A percentile compares a stretch with the other conserved stretches of the same genome.
phyloP scores from a whole-genome alignment of 1,284 basidiomycete species.

The Cutaneotrichosporon sp. region DNA sequence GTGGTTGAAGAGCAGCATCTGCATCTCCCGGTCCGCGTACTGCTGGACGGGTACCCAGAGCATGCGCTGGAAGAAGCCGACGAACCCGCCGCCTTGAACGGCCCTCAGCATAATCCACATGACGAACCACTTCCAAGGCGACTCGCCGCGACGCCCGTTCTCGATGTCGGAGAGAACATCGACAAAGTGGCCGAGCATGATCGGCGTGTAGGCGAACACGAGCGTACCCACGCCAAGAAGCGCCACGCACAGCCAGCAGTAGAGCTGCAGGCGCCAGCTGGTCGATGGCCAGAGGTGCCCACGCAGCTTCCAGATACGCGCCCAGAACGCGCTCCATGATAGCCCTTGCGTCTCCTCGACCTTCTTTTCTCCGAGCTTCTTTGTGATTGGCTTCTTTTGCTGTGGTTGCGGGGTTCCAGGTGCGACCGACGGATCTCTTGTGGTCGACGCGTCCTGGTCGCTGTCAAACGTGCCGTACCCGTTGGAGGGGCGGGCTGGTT shows the following conservation, averaged over 20 bases:
- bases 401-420: slow-evolving; percentile 6
- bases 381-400: slow-evolving; percentile 33
- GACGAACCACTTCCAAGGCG: slow-evolving; percentile 38
- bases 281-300: slow-evolving; percentile 49
- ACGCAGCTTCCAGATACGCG: slow-evolving; percentile 38
- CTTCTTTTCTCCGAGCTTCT: slow-evolving; percentile 42
- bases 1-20: slow-evolving; percentile 88
- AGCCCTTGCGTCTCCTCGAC: slow-evolving; percentile 30
- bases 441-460: slow-evolving; percentile 10
- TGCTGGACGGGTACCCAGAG: slow-evolving; percentile 98
- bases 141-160: slow-evolving; percentile 11
- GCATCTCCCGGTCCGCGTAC: slow-evolving; percentile 87
- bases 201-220: slow-evolving; percentile 39
- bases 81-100: slow-evolving; percentile 56
- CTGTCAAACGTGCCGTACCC: slow-evolving; percentile 40
- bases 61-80: slow-evolving; percentile 85
- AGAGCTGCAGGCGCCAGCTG: slow-evolving; percentile 38
- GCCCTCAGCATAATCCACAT: slow-evolving; percentile 37
- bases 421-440: slow-evolving; percentile 16
- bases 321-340: slow-evolving; percentile 35
- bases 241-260: slow-evolving; percentile 33
- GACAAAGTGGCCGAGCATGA: slow-evolving; percentile 38
- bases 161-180: slow-evolving; percentile 32
- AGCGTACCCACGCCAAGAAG: slow-evolving; percentile 25
- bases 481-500: not conserved